Evolutionary conservation across 2,329 filamentous ascomycete genomes (phyloP), one percentile per base, ranked within the genome.

Genomic region (Hymenotorrendiella dingleyae): DNA sequence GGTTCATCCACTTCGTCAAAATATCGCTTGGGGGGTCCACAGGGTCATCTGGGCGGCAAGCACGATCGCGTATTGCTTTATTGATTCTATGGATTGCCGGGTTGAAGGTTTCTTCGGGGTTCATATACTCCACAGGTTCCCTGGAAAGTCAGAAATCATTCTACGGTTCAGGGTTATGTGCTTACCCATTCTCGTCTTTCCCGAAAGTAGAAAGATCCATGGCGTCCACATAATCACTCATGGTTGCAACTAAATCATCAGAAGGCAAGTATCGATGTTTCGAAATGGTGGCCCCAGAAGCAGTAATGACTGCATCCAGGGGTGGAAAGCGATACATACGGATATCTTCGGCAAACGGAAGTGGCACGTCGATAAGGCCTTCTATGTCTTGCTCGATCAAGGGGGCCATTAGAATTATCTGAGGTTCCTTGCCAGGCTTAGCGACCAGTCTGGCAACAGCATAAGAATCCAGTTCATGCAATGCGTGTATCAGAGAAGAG

Each of bases 301-400:
- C 75, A 0, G 90, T 96, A 46, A 95, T 68, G 21, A 97, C 84
- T 48, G 79, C 84, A 60, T 95, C 90, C 9, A 98, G 68, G 0
- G 91, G 87, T 5, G 93, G 89, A 53, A 98, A 98, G 45, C 82
- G 84, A 62, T 96, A 97, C n/a, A 75, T 75, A 26, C 93, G 79
- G 36, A 96, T 73, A 59, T 98, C 93, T 67, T 98, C 93, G 2
- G 88, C 83, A 57, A 96, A 98, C 0, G 93, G 93, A 5, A 97
- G 71, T 26, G 93, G 88, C 1, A 94, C 76, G 59, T 98, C 93
- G 49, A 95, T 81, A 2, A 98, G 72, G 54, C 86, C 91, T 62
- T 96, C 90, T 51, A 86, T 79, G 20, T 86, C 82, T 2, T 75
- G 70, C 48, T 94, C 86, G 46, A 95, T 80, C 16, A 79, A 76